A percentile compares a stretch with the other conserved stretches of the same genome.
Evolutionary conservation across 2,329 filamentous ascomycete genomes (phyloP).

Genomic region (Tolypocladium capitatum): DNA sequence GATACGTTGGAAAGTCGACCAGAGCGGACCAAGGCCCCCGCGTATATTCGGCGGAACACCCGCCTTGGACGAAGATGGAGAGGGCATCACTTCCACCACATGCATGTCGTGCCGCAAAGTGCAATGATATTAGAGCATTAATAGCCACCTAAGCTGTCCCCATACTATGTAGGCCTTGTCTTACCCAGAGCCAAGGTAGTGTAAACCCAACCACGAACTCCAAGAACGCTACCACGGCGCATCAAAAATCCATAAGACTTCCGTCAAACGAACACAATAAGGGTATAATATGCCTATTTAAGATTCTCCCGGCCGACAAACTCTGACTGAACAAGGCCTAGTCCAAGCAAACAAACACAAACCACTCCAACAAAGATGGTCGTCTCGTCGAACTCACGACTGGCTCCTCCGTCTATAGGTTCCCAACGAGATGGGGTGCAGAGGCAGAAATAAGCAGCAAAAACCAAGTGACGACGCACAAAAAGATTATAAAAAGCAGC

Average conservation of each 20-base stretch:
- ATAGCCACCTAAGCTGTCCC: neutral
- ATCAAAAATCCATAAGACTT: neutral
- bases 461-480: neutral
- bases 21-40: too few relatives aligned
- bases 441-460: neutral
- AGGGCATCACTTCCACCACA: too few relatives aligned
- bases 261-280: neutral
- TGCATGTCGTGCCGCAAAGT: too few relatives aligned
- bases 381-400: neutral
- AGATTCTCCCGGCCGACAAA: neutral
- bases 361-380: neutral
- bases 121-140: neutral
- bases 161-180: neutral
- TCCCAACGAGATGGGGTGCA: neutral
- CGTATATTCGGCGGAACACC: too few relatives aligned
- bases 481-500: neutral
- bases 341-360: neutral
- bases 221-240: neutral
- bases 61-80: too few relatives aligned
- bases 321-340: neutral
- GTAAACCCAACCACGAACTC: neutral
- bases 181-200: neutral
- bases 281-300: constrained; percentile 1
- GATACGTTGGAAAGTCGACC: too few relatives aligned
- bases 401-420: neutral